Percentiles rank a stretch among this genome's conserved stretches.
phyloP scores from a whole-genome alignment of 768 basidiomycete species.

The Russula griseocarnosa region DNA sequence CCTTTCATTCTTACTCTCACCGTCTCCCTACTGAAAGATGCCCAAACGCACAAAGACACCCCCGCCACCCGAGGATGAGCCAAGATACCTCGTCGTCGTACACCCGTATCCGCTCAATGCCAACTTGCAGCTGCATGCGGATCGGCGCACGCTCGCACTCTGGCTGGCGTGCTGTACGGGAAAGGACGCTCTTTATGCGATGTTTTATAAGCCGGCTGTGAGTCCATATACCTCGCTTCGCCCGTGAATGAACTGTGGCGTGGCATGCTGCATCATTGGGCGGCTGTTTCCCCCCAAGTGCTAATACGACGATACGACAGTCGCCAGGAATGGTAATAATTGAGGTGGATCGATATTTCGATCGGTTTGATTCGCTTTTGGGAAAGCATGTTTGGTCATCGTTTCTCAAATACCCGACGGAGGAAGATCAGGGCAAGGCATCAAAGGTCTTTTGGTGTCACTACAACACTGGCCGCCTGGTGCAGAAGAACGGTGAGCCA shows the following conservation, averaged over 20 bases:
- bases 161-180: slow-evolving; percentile 45
- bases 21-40: background rate
- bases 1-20: background rate
- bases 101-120: slow-evolving; percentile 43
- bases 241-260: background rate
- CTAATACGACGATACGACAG: slow-evolving; percentile 22
- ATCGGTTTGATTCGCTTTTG: slow-evolving; percentile 37
- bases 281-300: too few relatives aligned
- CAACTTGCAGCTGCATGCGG: slow-evolving; percentile 40
- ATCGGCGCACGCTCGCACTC: slow-evolving; percentile 39
- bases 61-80: slow-evolving; percentile 44
- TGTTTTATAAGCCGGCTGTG: slow-evolving; percentile 46
- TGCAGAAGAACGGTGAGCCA: slow-evolving; percentile 44
- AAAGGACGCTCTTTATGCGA: slow-evolving; percentile 36
- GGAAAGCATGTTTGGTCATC: slow-evolving; percentile 44
- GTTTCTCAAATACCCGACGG: slow-evolving; percentile 36
- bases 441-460: slow-evolving; percentile 42
- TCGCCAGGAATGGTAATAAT: slow-evolving; percentile 46
- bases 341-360: slow-evolving; percentile 38
- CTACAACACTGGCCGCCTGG: slow-evolving; percentile 38
- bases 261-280: too few relatives aligned
- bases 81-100: slow-evolving; percentile 44
- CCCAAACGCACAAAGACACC: slow-evolving; percentile 43
- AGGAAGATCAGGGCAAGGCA: slow-evolving; percentile 33
- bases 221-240: slow-evolving; percentile 13